A percentile compares a stretch with the other conserved stretches of the same genome.
These are phyloP conservation scores for Dactylonectria macrodidyma DNA, from an alignment of 2,329 filamentous ascomycete species.

Conservation along the genomic window DNA sequence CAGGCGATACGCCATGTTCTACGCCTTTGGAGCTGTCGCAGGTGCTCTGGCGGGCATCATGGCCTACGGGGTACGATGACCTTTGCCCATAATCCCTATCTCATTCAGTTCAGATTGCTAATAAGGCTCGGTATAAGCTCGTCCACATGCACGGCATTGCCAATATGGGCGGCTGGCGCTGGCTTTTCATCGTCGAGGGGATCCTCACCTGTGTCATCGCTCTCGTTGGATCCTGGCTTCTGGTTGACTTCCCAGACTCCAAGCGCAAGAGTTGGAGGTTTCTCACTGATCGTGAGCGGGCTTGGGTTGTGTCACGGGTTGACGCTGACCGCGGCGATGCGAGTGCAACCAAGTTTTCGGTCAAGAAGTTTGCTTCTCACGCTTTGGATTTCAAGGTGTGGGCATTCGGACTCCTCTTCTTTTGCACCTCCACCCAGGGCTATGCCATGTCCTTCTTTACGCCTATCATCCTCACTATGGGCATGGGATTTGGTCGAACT, in stretches of 20 bases:
- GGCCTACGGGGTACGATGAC: constrained; percentile 72
- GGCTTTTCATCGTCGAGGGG: constrained; percentile 75
- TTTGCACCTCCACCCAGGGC: constrained; percentile 78
- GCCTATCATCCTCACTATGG: constrained; percentile 77
- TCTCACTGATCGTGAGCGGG: constrained; percentile 64
- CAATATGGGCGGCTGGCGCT: constrained; percentile 73
- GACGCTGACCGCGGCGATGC: constrained; percentile 72
- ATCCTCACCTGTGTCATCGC: constrained; percentile 68
- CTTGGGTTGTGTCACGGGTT: constrained; percentile 68
- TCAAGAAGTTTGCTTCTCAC: constrained; percentile 61
- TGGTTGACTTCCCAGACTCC: constrained; percentile 76
- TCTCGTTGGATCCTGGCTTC: constrained; percentile 66
- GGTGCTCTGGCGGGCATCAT: constrained; percentile 78
- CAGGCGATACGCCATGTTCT: constrained; percentile 78
- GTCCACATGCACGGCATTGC: constrained; percentile 58
- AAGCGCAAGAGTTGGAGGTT: constrained; percentile 67
- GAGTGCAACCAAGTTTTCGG: constrained; percentile 66
- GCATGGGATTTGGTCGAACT: constrained; percentile 81
- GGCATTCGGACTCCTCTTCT: constrained; percentile 73
- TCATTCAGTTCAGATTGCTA: constrained; percentile 64
- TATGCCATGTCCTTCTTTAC: constrained; percentile 87
- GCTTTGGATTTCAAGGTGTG: constrained; percentile 71
- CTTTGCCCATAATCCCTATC: constrained; percentile 44
- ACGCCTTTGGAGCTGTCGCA: constrained; percentile 77
- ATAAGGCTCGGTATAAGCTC: constrained; percentile 55